These are phyloP conservation scores for Pichia membranifaciens DNA, from an alignment of 805 yeast genomes.

Conservation along the genomic window DNA sequence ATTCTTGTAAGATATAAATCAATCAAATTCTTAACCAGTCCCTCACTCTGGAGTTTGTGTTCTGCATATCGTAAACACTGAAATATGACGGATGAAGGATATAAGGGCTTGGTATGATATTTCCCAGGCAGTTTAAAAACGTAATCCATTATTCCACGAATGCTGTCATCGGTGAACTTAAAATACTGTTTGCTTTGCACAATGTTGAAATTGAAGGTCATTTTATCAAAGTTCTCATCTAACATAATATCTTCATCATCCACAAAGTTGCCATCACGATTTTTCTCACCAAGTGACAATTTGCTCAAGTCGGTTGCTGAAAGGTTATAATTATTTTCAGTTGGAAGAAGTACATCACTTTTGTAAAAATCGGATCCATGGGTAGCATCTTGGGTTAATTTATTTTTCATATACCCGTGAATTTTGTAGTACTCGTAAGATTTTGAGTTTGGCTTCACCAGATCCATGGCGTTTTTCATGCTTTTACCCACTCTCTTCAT, in stretches of 20 bases:
- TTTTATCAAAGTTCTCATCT: conserved; percentile 28
- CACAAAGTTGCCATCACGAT: conserved; percentile 26
- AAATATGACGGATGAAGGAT: conserved; percentile 65
- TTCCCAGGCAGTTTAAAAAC: conserved; percentile 40
- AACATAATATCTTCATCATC: conserved; percentile 30
- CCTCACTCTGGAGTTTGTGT: conserved; percentile 46
- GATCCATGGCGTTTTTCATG: conserved; percentile 47
- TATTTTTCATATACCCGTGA: conserved; percentile 37
- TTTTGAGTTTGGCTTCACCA: conserved; percentile 52
- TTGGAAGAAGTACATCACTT: conserved; percentile 9
- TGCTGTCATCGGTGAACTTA: conserved; percentile 53
- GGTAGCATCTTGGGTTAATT: background rate
- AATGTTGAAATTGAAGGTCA: conserved; percentile 51
- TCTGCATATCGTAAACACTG: conserved; percentile 70
- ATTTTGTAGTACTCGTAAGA: conserved; percentile 53
- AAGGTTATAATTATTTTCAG: background rate
- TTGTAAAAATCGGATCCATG: conserved; percentile 10
- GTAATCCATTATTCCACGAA: conserved; percentile 44
- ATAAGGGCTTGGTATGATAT: conserved; percentile 42
- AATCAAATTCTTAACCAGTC: conserved; percentile 52
- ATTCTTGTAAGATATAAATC: conserved; percentile 58
- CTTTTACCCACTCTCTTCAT: conserved; percentile 33
- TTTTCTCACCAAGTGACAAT: background rate
- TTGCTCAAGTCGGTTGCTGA: background rate
- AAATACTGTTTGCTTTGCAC: conserved; percentile 54